Evolutionary conservation across 331 rosid genomes (phyloP).

Genomic region (Malus hybrid): DNA sequence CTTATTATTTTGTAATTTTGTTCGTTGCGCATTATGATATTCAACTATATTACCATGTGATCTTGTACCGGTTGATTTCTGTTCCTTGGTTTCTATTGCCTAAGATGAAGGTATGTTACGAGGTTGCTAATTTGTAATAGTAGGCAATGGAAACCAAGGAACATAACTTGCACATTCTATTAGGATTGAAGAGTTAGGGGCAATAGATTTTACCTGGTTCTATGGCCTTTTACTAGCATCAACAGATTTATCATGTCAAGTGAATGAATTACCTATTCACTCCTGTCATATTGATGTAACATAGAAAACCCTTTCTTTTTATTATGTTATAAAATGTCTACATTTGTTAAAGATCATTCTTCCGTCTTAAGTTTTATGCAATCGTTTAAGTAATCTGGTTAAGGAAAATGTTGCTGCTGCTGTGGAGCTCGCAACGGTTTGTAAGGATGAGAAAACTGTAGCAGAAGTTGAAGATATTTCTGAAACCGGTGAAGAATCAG

Average conservation of each 20-base stretch:
- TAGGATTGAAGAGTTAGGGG: not conserved
- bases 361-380: not conserved
- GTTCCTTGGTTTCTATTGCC: too few relatives aligned
- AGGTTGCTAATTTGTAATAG: too few relatives aligned
- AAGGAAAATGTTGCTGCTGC: slow-evolving; percentile 84
- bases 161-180: not conserved
- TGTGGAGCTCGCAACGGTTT: slow-evolving; percentile 47
- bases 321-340: slow-evolving; percentile 5
- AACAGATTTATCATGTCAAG: not conserved
- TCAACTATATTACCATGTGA: too few relatives aligned
- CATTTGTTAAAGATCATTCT: not conserved
- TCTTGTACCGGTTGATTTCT: too few relatives aligned
- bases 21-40: too few relatives aligned
- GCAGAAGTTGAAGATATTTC: slow-evolving; percentile 63
- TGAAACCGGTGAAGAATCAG: slow-evolving; percentile 74
- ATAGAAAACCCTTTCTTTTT: not conserved
- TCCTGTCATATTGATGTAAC: not conserved
- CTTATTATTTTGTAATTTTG: too few relatives aligned
- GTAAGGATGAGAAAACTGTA: slow-evolving; percentile 53
- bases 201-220: slow-evolving; percentile 6
- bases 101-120: too few relatives aligned
- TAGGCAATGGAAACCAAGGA: too few relatives aligned
- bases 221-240: not conserved
- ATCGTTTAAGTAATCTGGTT: slow-evolving; percentile 34
- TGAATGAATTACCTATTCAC: slow-evolving; percentile 3